Evolutionary conservation across 2,329 filamentous ascomycete genomes (phyloP), one percentile per base, ranked within the genome.

Genomic region (Dactylonectria estremocensis): DNA sequence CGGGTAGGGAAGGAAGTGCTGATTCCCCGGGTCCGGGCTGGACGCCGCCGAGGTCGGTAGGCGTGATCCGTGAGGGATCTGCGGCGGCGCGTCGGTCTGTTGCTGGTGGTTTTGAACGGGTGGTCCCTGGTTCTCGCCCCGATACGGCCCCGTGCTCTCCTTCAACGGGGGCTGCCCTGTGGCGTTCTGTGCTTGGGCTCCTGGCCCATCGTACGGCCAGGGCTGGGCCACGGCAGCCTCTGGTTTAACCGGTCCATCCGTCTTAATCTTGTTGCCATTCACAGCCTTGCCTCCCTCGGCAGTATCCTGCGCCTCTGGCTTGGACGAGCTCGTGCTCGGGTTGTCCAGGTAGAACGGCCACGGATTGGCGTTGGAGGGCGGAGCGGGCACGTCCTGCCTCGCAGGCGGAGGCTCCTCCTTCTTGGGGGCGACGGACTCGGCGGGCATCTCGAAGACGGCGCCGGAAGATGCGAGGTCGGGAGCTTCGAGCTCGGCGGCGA

Each of bases 151-250:
- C 10, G 28, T 61, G 33, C 59, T 24, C 8, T 40, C 50, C 43
- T 59, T 59, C n/a, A 22, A 55, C 50, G 43, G 49, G 28, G 35
- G 49, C 45, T 50, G 60, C 48, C 53, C 50, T n/a, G 50, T 11
- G 31, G 10, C 31, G n/a, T 35, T 57, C 16, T 57, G 43, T 24
- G 28, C 52, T 9, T 56, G 55, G 28, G 5, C 59, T 55, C 69
- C 68, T 6, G 77, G 73, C 3, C 78, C 77, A 67, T 79, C 75
- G 37, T 79, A 81, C 16, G 79, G 72, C 79, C 79, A 81, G 10
- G 79, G 78, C 46, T 80, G 77, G 35, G 78, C 79, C 66, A 66
- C 64, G n/a, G 37, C 59, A 31, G 68, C 49, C 35, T 64, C 59
- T 7, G 55, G 18, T 33, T 37, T 18, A 10, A 49, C 48, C 20